Base-by-base conservation (phyloP, 305 asterid species). In the Andrographis paniculata region DNA sequence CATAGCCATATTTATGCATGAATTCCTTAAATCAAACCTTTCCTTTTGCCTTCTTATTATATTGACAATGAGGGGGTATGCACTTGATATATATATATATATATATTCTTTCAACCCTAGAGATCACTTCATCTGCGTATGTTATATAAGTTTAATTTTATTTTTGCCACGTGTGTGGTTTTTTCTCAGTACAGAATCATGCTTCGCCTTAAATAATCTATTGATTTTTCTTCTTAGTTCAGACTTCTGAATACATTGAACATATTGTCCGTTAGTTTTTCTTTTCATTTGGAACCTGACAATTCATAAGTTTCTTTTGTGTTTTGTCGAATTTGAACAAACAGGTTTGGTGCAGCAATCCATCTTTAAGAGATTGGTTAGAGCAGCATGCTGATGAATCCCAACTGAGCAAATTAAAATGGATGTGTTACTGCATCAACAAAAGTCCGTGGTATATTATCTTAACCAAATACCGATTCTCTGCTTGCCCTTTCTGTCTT, bases 311-410 rank as follows among this genome's bases (percentile, higher is more conserved):
- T 49, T 50, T 41, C 23, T 47, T 37, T 39, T 47, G 11, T 55
- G 58, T 51, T 59, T 19, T 23, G 50, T 60, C 33, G 43, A 36
- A 41, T 47, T 17, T 36, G 56, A 51, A 15, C 15, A 55, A 57
- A 58, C 73, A 91, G 99, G 94, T 83, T 49, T 91, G 99, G 96
- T 60, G 31, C 75, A 76, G 86, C 75, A 86, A 91, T 68, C 89
- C 89, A 37, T 73, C 93, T 58, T 75, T 91, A 65, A 73, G 85
- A 70, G 84, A 80, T 63, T 91, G 99, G 96, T 67, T 91, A 39
- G 67, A 74, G 78, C 72, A 61, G 69, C 80, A 69, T 20, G 94
- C 91, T 48, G 75, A 76, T 28, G 68, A 70, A 31, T 78, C 94
- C 56, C 75, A 67, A 54, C 62, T 86, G 71, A 74, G 76, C 77